phyloP scores from a whole-genome alignment of 2,329 filamentous ascomycete genomes.

The Zymoseptoria crescenta region DNA sequence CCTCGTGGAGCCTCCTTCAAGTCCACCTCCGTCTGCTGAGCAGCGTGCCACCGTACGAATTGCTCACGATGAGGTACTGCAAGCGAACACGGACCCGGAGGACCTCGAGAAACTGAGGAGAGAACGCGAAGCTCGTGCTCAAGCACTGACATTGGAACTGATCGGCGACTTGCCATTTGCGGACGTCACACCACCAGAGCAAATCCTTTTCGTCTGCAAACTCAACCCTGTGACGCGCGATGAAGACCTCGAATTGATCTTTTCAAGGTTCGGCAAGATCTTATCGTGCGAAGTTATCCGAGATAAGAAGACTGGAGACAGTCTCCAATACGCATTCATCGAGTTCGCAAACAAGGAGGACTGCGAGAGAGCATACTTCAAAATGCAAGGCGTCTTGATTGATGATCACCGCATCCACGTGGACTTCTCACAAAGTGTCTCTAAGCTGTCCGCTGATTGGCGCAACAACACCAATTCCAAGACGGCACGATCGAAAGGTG shows the following conservation, averaged over 20 bases:
- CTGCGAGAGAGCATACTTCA: slow-evolving; percentile 93
- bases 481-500: slow-evolving; percentile 58
- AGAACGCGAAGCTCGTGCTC: slow-evolving; percentile 84
- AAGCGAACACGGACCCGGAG: slow-evolving; percentile 72
- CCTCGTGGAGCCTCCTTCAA: slow-evolving; percentile 67
- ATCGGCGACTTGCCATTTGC: slow-evolving; percentile 96
- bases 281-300: slow-evolving; percentile 93
- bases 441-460: slow-evolving; percentile 83
- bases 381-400: slow-evolving; percentile 96
- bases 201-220: slow-evolving; percentile 97
- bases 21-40: slow-evolving; percentile 71
- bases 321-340: slow-evolving; percentile 94
- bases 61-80: slow-evolving; percentile 75
- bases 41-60: slow-evolving; percentile 90
- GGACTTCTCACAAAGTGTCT: slow-evolving; percentile 92
- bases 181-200: slow-evolving; percentile 94
- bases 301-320: slow-evolving; percentile 89
- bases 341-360: slow-evolving; percentile 90
- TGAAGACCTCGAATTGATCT: slow-evolving; percentile 89
- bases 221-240: slow-evolving; percentile 94
- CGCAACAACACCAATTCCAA: slow-evolving; percentile 77
- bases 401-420: slow-evolving; percentile 97
- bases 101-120: slow-evolving; percentile 69
- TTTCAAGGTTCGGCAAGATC: slow-evolving; percentile 92
- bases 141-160: slow-evolving; percentile 93